These are phyloP conservation scores for Vitis hybrid DNA, from an alignment of 177 flowering plant species.

Conservation along the genomic window DNA sequence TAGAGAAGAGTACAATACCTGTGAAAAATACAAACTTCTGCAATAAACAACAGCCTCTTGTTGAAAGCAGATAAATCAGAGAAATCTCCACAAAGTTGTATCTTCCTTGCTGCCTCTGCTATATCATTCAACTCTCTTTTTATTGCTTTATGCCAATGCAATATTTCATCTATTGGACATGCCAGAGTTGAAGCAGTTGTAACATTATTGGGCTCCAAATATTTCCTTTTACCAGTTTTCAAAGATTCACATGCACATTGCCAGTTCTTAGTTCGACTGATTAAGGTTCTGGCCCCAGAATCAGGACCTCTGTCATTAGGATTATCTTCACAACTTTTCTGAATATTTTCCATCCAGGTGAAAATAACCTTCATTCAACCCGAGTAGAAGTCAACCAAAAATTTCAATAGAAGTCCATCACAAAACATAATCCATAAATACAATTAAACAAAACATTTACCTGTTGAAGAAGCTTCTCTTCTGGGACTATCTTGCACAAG, in stretches of 20 bases:
- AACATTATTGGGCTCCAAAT: slow-evolving; percentile 30
- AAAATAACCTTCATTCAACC: slow-evolving; percentile 57
- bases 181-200: slow-evolving; percentile 20
- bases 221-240: slow-evolving; percentile 52
- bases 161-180: slow-evolving; percentile 79
- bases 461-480: slow-evolving; percentile 83
- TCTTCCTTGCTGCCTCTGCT: slow-evolving; percentile 67
- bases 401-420: slow-evolving; percentile 1
- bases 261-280: slow-evolving; percentile 25
- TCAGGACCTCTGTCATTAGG: slow-evolving; percentile 16
- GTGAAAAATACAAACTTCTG: slow-evolving; percentile 94
- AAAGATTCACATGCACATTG: slow-evolving; percentile 43
- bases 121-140: slow-evolving; percentile 71
- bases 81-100: slow-evolving; percentile 69
- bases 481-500: slow-evolving; percentile 71
- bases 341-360: slow-evolving; percentile 68
- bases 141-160: slow-evolving; percentile 92
- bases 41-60: slow-evolving; percentile 81
- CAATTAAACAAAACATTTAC: slow-evolving; percentile 28
- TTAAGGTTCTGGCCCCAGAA: slow-evolving; percentile 22
- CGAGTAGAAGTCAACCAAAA: slow-evolving; percentile 10
- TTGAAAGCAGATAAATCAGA: slow-evolving; percentile 72
- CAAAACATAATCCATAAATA: not conserved
- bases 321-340: slow-evolving; percentile 29
- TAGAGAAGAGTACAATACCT: slow-evolving; percentile 44